Evolutionary conservation across 148 eudicot genomes (phyloP).

Genomic region (Salicornia ramosissima): DNA sequence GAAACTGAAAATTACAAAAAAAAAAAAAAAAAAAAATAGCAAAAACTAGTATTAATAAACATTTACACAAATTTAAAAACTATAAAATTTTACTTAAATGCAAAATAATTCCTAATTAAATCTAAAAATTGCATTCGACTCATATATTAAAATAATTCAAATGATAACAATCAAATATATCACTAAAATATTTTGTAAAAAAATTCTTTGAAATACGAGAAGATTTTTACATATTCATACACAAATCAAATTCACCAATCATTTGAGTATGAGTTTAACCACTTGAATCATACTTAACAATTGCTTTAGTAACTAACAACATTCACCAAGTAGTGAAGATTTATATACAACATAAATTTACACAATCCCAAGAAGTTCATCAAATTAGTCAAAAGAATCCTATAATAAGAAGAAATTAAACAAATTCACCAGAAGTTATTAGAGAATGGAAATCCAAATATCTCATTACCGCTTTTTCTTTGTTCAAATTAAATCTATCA

Average conservation of each 20-base stretch:
- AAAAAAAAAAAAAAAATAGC: too few species aligned
- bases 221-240: neutral
- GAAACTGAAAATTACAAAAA: too few species aligned
- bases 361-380: neutral
- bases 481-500: conserved; percentile 50
- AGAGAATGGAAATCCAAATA: conserved; percentile 20
- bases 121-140: too few species aligned
- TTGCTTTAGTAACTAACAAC: neutral
- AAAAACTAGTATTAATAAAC: too few species aligned
- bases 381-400: neutral
- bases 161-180: too few species aligned
- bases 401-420: neutral
- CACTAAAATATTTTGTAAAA: too few species aligned
- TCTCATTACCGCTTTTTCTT: conserved; percentile 81
- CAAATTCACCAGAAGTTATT: neutral
- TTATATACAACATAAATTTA: neutral
- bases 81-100: too few species aligned
- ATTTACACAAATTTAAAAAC: too few species aligned
- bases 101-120: too few species aligned
- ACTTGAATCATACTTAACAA: conserved; percentile 5
- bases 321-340: neutral
- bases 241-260: neutral
- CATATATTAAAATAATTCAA: too few species aligned
- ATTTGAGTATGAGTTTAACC: neutral
- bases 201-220: neutral